Evolutionary conservation across 2,329 filamentous ascomycete genomes (phyloP).

Genomic region (Arthrobotrys iridis): DNA sequence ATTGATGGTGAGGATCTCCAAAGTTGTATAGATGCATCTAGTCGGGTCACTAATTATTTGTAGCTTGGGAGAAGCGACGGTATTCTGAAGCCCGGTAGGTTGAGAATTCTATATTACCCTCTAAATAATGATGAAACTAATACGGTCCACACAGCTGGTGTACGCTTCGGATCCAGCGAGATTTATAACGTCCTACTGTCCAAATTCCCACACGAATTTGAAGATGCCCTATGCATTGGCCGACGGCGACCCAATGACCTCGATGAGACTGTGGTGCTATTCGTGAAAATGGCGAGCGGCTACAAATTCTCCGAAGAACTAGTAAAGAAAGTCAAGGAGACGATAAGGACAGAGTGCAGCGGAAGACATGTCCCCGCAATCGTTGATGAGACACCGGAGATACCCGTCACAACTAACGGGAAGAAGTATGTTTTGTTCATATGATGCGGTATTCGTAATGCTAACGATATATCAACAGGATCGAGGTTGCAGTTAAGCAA

Average conservation of each 20-base stretch:
- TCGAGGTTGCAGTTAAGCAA: slow-evolving; percentile 96
- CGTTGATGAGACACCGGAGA: slow-evolving; percentile 82
- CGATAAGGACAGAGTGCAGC: slow-evolving; percentile 80
- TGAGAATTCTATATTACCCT: background rate
- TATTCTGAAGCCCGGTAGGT: slow-evolving; percentile 78
- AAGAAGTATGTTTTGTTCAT: slow-evolving; percentile 79
- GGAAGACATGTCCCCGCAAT: slow-evolving; percentile 86
- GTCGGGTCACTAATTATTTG: background rate
- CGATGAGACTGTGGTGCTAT: slow-evolving; percentile 88
- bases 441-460: background rate
- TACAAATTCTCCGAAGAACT: slow-evolving; percentile 70
- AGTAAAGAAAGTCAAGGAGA: slow-evolving; percentile 71
- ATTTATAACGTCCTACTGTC: slow-evolving; percentile 94
- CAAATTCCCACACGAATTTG: slow-evolving; percentile 79
- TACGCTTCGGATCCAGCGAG: slow-evolving; percentile 91
- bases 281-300: slow-evolving; percentile 76
- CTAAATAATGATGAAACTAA: background rate
- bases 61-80: slow-evolving; percentile 75
- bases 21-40: background rate
- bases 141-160: slow-evolving; percentile 67
- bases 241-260: slow-evolving; percentile 74
- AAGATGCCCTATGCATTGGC: slow-evolving; percentile 89
- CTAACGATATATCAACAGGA: slow-evolving; percentile 64
- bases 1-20: slow-evolving; percentile 77
- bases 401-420: slow-evolving; percentile 91